These are phyloP conservation scores for Coemansia reversa DNA, from an alignment of 192 early-diverging fungal species.

Conservation along the genomic window DNA sequence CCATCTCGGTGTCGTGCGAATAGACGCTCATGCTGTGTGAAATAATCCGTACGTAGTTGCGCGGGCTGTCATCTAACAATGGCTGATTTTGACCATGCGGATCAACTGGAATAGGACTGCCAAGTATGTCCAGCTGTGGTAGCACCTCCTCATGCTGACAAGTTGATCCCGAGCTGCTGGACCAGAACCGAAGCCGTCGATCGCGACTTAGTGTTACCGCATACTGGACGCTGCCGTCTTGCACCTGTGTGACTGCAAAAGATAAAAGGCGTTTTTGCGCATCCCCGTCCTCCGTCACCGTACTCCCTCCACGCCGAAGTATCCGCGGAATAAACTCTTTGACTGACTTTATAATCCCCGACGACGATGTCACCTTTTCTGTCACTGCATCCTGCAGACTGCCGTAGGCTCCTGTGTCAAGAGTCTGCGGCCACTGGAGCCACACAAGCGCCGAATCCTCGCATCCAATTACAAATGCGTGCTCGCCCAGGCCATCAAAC, in stretches of 20 bases:
- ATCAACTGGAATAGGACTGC: constrained; percentile 27
- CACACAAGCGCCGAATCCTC: constrained; percentile 37
- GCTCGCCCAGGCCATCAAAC: constrained; percentile 21
- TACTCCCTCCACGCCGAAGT: constrained; percentile 28
- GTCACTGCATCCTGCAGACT: constrained; percentile 19
- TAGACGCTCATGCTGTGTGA: constrained; percentile 20
- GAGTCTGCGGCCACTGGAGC: constrained; percentile 32
- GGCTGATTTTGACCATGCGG: constrained; percentile 18
- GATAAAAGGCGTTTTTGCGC: constrained; percentile 13
- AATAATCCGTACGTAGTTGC: constrained; percentile 34
- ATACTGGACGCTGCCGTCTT: constrained; percentile 31
- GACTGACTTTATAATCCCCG: constrained; percentile 37
- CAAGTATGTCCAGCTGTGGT: constrained; percentile 41
- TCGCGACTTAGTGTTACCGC: constrained; percentile 50
- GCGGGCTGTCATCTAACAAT: constrained; percentile 16
- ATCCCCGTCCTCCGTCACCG: constrained; percentile 9
- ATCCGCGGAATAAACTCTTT: constrained; percentile 40
- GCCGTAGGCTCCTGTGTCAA: constrained; percentile 14
- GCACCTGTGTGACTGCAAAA: constrained; percentile 32
- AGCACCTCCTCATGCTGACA: constrained; percentile 42
- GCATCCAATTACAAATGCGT: constrained; percentile 24
- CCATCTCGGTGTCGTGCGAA: constrained; percentile 27
- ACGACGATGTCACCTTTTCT: constrained; percentile 30
- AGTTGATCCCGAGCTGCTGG: constrained; percentile 17
- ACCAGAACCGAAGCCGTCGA: constrained; percentile 52